Conservation (phyloP, 352 stramenopile genomes). For the Phytophthora palmivora region DNA sequence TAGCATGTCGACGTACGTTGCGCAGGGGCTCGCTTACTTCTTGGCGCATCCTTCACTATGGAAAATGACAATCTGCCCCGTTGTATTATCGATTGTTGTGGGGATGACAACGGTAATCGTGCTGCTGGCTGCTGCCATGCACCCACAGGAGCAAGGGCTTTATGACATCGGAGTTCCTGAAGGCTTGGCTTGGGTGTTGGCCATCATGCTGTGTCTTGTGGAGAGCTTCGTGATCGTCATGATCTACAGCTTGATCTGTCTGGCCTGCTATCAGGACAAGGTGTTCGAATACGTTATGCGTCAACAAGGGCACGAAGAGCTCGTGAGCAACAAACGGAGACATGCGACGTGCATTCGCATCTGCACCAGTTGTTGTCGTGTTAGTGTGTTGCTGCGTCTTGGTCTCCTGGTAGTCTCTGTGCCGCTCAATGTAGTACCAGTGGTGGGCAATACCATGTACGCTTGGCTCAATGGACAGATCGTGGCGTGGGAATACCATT, state of each 20-base stretch:
- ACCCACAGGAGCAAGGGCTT: slow-evolving; percentile 50
- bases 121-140: slow-evolving; percentile 47
- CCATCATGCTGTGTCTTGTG: slow-evolving; percentile 60
- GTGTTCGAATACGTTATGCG: slow-evolving; percentile 63
- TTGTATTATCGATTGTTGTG: slow-evolving; percentile 55
- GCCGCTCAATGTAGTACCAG: slow-evolving; percentile 62
- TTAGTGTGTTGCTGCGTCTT: slow-evolving; percentile 52
- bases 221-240: slow-evolving; percentile 65
- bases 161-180: slow-evolving; percentile 43
- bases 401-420: slow-evolving; percentile 53
- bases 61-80: slow-evolving; percentile 51
- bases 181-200: slow-evolving; percentile 52
- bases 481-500: slow-evolving; percentile 64
- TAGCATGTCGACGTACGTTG: slow-evolving; percentile 43
- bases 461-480: slow-evolving; percentile 60
- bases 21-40: slow-evolving; percentile 51
- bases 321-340: slow-evolving; percentile 44
- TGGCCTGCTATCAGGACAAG: slow-evolving; percentile 60
- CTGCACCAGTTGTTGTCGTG: slow-evolving; percentile 51
- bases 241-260: slow-evolving; percentile 56
- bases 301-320: slow-evolving; percentile 45
- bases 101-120: slow-evolving; percentile 52
- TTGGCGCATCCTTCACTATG: slow-evolving; percentile 55
- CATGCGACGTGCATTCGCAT: slow-evolving; percentile 49
- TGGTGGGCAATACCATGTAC: slow-evolving; percentile 57